Evolutionary conservation across 345 rosid genomes (phyloP), one percentile per base, ranked within the genome.

Genomic region (Mallotus nudiflorus): DNA sequence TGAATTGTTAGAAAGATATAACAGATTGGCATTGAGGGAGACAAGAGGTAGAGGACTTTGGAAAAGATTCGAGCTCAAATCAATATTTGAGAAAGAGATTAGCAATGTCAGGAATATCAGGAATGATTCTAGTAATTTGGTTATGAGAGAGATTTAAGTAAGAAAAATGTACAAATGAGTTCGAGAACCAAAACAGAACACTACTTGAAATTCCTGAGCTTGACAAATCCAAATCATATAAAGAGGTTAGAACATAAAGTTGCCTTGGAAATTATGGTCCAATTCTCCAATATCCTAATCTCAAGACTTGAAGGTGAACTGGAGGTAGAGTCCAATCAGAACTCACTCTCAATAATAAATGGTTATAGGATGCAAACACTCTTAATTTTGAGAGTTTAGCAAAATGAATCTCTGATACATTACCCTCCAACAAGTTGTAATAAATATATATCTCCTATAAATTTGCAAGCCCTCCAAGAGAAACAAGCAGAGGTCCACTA

Each of bases 341-440:
- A 64, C 55, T 28, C 15, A 48, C 68, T 64, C 27, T 48, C 68
- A 64, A 48, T 9, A 27, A 45, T 42, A 64, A 46, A 5, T 18
- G 24, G n/a, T 64, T 64, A 22, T 9, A 3, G 4, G 68, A 27
- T 1, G 45, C 69, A 31, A n/a, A n/a, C n/a, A n/a, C n/a, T n/a
- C n/a, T 33, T 60, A 73, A 69, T 9, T 22, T 80, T 1, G 77
- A 53, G 45, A 80, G 67, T 40, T 80, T 80, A 0, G 58, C 65
- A 15, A 80, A 72, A 57, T 72, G 83, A 29, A 35, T 46, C 31
- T 75, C 80, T 11, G 65, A 63, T 15, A 69, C 76, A 9, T 50
- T 49, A 57, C 83, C 83, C 13, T 75, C 5, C 9, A 76, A 28
- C 27, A 0, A 40, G 59, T 80, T 80, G 6, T 66, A 8, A 54